Percentiles rank a stretch among this genome's conserved stretches.
These are phyloP conservation scores for Datisca glomerata DNA, from an alignment of 306 rosid species.

Conservation along the genomic window DNA sequence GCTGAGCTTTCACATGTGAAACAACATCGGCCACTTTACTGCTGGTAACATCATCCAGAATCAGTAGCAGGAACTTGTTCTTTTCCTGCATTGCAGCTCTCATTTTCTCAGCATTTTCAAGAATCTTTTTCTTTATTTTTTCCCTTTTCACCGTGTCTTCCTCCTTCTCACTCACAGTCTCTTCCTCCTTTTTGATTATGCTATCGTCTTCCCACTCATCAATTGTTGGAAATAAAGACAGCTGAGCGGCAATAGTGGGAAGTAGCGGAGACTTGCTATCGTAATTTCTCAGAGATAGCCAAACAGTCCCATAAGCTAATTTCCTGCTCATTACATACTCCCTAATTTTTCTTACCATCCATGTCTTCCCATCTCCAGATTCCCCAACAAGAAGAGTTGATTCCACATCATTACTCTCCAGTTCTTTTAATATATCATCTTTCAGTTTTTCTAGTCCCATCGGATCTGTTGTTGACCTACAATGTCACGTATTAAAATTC, in stretches of 20 bases:
- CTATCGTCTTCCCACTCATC: conserved; percentile 13
- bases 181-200: not conserved
- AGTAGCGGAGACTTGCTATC: not conserved
- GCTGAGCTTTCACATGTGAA: not conserved
- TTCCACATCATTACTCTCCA: not conserved
- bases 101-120: not conserved
- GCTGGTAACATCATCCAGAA: conserved; percentile 19
- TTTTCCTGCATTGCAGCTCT: not conserved
- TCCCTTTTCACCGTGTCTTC: not conserved
- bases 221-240: conserved; percentile 1
- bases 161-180: not conserved
- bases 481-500: no score
- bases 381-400: conserved; percentile 11
- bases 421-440: no score
- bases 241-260: conserved; percentile 2
- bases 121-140: not conserved
- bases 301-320: not conserved
- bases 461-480: no score
- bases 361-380: conserved; percentile 19
- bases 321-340: not conserved
- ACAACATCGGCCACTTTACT: not conserved
- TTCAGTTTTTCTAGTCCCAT: no score
- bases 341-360: conserved; percentile 12
- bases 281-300: conserved; percentile 12
- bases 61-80: not conserved